Conservation (phyloP, 768 basidiomycete species). For the Hemileccinum rubropunctum region DNA sequence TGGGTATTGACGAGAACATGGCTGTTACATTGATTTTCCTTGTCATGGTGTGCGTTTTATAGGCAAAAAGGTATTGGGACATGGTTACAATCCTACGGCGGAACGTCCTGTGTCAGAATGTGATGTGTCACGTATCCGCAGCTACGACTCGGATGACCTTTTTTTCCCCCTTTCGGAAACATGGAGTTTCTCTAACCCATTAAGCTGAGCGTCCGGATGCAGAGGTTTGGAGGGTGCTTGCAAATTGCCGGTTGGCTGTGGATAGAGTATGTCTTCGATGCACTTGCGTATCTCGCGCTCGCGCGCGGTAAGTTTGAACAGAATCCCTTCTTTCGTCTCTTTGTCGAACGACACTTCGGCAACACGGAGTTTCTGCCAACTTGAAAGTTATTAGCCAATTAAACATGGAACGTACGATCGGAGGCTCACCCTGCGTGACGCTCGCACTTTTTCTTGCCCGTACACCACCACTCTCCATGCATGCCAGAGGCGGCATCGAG, state of each 20-base stretch:
- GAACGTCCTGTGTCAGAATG: no score
- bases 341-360: constrained; percentile 75
- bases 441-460: constrained; percentile 69
- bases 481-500: constrained; percentile 31
- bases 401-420: not conserved
- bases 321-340: constrained; percentile 67
- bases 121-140: no score
- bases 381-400: constrained; percentile 27
- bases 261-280: constrained; percentile 70
- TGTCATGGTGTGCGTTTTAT: not conserved
- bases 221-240: constrained; percentile 32
- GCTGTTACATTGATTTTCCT: constrained; percentile 14
- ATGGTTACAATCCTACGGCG: constrained; percentile 12
- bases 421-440: constrained; percentile 68
- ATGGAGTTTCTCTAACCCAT: constrained; percentile 48
- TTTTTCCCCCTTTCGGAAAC: constrained; percentile 55
- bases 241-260: constrained; percentile 38
- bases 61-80: constrained; percentile 3
- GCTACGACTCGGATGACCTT: constrained; percentile 39
- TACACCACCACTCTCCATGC: constrained; percentile 74
- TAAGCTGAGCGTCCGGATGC: constrained; percentile 38
- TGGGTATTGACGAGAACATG: constrained; percentile 59
- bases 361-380: constrained; percentile 77
- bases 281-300: constrained; percentile 77
- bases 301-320: constrained; percentile 63